Evolutionary conservation across 805 yeast species (phyloP).

Genomic region (Pichia exigua): DNA sequence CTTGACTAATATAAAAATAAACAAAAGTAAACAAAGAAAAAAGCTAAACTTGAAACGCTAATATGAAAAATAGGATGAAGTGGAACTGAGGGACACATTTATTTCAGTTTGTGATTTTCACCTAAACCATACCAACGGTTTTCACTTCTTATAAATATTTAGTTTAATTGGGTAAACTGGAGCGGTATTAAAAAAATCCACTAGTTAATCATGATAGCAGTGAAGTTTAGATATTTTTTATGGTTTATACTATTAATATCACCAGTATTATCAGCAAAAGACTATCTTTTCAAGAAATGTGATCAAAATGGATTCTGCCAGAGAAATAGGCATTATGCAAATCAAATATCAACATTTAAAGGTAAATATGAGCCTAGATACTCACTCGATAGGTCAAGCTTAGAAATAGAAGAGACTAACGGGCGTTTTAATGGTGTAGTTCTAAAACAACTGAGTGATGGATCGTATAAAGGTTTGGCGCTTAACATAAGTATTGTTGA

Average conservation of each 20-base stretch:
- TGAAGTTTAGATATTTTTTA: neutral
- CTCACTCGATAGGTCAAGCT: constrained; percentile 31
- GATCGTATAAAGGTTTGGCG: constrained; percentile 40
- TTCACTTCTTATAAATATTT: neutral
- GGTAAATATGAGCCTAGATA: constrained; percentile 31
- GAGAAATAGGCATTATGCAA: constrained; percentile 66
- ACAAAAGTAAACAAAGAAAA: neutral
- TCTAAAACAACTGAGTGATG: constrained; percentile 36
- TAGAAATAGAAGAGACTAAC: constrained; percentile 22
- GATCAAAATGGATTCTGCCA: constrained; percentile 74
- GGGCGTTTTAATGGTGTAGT: constrained; percentile 39
- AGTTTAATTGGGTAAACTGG: neutral
- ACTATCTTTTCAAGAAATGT: constrained; percentile 67
- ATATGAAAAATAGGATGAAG: neutral
- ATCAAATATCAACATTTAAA: constrained; percentile 24
- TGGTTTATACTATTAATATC: neutral
- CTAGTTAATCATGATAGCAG: neutral
- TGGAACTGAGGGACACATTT: neutral
- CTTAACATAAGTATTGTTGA: constrained; percentile 50
- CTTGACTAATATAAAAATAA: neutral
- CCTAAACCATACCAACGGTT: neutral
- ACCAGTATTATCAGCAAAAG: constrained; percentile 40
- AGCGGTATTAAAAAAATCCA: neutral
- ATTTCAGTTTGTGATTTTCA: neutral
- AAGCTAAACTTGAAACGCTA: neutral